Evolutionary conservation across 2,329 filamentous ascomycete species (phyloP), one percentile per base, ranked within the genome.

Genomic region (Corynespora cassiicola): DNA sequence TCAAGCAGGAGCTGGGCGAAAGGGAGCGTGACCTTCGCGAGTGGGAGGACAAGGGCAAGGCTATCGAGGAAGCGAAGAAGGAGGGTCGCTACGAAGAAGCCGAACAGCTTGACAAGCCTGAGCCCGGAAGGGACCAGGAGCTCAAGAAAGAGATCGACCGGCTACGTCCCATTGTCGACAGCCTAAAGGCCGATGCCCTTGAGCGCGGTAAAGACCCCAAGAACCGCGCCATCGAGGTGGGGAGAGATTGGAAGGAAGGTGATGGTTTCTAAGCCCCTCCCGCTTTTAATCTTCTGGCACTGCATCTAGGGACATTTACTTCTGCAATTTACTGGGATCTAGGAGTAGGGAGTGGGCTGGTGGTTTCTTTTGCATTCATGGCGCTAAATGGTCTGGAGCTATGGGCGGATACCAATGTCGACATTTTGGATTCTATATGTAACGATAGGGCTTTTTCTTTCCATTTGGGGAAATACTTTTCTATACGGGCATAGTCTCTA

Each of bases 221-320:
- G 45, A 68, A 74, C 36, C 65, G 81, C 39, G 81, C 80, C 2
- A 39, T 65, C 46, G 79, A 81, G 52, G 71, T 70, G 7, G 78
- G 79, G 22, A 71, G 79, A 35, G 62, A 66, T 28, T 82, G 78
- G 79, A 74, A 73, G 23, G 75, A 78, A 27, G 79, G 76, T 1
- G 77, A 81, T 58, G 77, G 76, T 3, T 81, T 75, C 53, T 81
- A 61, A 71, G 30, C n/a, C 20, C 5, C 19, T 34, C 30, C 7
- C 6, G 12, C 14, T 15, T 27, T 15, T 41, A n/a, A n/a, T n/a
- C n/a, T n/a, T n/a, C n/a, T n/a, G n/a, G n/a, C n/a, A n/a, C n/a
- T n/a, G n/a, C n/a, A n/a, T n/a, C n/a, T n/a, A n/a, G n/a, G n/a
- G n/a, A n/a, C n/a, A n/a, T n/a, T n/a, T n/a, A n/a, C n/a, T n/a